These are phyloP conservation scores for Aspergillus aculeatus DNA, from an alignment of 2,329 filamentous ascomycete genomes.

Conservation along the genomic window DNA sequence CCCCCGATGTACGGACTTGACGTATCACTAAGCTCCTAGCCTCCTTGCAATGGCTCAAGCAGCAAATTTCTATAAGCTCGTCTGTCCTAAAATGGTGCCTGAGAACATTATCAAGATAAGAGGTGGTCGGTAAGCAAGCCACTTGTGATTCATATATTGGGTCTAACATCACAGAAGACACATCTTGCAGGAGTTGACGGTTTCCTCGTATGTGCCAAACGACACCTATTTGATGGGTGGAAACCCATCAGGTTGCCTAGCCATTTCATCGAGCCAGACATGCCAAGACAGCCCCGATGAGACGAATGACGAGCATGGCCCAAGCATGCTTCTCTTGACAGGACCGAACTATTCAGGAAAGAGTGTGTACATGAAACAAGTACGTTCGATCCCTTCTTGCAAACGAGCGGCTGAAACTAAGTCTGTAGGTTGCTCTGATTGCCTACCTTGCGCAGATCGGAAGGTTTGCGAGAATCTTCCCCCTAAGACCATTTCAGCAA, in stretches of 20 bases:
- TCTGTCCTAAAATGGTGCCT: constrained; percentile 65
- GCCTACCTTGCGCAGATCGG: constrained; percentile 91
- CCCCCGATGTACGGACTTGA: too few relatives aligned
- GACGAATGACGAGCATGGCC: constrained; percentile 28
- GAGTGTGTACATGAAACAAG: constrained; percentile 90
- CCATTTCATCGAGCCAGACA: neutral
- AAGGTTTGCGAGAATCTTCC: constrained; percentile 34
- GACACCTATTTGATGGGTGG: constrained; percentile 70
- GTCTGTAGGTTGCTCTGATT: constrained; percentile 67
- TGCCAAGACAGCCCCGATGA: neutral
- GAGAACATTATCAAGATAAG: constrained; percentile 71
- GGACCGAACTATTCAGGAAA: constrained; percentile 97
- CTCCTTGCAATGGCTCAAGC: constrained; percentile 76
- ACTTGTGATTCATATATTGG: neutral
- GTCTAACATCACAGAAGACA: constrained; percentile 52
- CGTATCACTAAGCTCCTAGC: constrained; percentile 41
- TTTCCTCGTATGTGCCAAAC: constrained; percentile 80
- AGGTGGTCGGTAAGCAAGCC: constrained; percentile 61
- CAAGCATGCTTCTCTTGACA: constrained; percentile 77
- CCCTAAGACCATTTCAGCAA: neutral
- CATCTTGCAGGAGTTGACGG: constrained; percentile 79
- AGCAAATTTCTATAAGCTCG: constrained; percentile 71
- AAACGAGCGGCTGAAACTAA: constrained; percentile 8
- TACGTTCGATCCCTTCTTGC: constrained; percentile 9
- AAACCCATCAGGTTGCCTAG: neutral